These are phyloP conservation scores for Aspergillus bombycis DNA, from an alignment of 2,329 filamentous ascomycete species.

Conservation along the genomic window DNA sequence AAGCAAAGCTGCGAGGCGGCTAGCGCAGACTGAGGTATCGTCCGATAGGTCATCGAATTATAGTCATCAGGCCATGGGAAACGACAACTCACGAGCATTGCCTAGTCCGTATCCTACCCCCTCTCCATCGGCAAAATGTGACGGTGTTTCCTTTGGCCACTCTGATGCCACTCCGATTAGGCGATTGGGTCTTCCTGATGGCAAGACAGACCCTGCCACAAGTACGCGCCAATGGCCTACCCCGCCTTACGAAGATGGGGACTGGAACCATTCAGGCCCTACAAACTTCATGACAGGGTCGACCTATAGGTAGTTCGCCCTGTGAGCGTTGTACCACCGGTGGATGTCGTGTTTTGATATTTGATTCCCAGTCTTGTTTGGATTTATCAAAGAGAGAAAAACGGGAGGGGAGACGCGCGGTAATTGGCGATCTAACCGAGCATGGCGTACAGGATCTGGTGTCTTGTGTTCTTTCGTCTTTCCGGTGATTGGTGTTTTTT, in stretches of 20 bases:
- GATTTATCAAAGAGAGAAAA: conserved; percentile 21
- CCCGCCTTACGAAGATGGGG: conserved; percentile 89
- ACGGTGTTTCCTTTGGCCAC: conserved; percentile 72
- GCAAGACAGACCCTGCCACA: conserved; percentile 54
- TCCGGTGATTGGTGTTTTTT: conserved; percentile 26
- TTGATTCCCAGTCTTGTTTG: conserved; percentile 18
- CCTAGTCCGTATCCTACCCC: conserved; percentile 68
- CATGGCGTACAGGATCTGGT: conserved; percentile 36
- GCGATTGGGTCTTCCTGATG: conserved; percentile 69
- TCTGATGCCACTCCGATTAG: conserved; percentile 56
- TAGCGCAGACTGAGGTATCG: conserved; percentile 55
- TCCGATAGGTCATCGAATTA: conserved; percentile 61
- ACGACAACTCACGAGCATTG: conserved; percentile 32
- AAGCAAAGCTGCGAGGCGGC: conserved; percentile 70
- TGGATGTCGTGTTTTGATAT: conserved; percentile 13
- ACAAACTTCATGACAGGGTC: conserved; percentile 75
- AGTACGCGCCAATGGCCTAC: conserved; percentile 82
- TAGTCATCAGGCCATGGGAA: conserved; percentile 32
- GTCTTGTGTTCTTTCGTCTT: conserved; percentile 25
- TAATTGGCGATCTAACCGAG: conserved; percentile 30
- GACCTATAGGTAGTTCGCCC: conserved; percentile 36
- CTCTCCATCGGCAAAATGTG: conserved; percentile 80
- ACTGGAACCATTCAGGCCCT: conserved; percentile 84
- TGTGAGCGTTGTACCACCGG: background rate
- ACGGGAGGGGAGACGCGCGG: conserved; percentile 26